Evolutionary conservation across 352 stramenopile species (phyloP).

Genomic region (Pythium dissotocum): DNA sequence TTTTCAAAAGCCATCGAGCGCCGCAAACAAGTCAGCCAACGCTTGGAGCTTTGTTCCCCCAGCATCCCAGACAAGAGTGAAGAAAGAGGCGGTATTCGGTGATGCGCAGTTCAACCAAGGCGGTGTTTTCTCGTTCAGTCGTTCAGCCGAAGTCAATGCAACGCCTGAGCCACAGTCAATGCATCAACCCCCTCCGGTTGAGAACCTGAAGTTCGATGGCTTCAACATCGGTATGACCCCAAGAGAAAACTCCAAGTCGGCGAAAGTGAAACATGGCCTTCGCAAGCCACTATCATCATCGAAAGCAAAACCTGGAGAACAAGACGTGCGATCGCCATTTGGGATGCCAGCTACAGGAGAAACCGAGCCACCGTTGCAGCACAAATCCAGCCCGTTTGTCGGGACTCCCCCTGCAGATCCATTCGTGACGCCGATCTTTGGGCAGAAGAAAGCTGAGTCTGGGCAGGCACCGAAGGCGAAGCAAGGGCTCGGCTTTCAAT

Average conservation of each 20-base stretch:
- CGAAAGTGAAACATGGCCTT: neutral
- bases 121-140: constrained; percentile 18
- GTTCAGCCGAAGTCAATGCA: neutral
- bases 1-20: constrained; percentile 16
- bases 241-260: neutral
- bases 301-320: neutral
- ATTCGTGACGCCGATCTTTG: constrained; percentile 48
- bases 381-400: constrained; percentile 1
- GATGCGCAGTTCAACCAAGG: neutral
- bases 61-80: neutral
- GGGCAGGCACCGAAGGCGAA: constrained; percentile 5
- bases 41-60: neutral
- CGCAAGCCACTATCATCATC: neutral
- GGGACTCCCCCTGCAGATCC: constrained; percentile 38
- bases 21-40: neutral
- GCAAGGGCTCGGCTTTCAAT: neutral
- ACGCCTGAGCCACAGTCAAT: constrained; percentile 13
- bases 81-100: neutral
- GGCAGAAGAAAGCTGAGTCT: constrained; percentile 7
- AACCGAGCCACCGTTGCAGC: neutral
- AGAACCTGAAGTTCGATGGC: constrained; percentile 33
- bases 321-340: constrained; percentile 9
- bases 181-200: constrained; percentile 17
- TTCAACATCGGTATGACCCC: constrained; percentile 26
- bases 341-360: neutral